Conservation (phyloP, 371 early-diverging fungal genomes). For the Rhizopus stolonifer region DNA sequence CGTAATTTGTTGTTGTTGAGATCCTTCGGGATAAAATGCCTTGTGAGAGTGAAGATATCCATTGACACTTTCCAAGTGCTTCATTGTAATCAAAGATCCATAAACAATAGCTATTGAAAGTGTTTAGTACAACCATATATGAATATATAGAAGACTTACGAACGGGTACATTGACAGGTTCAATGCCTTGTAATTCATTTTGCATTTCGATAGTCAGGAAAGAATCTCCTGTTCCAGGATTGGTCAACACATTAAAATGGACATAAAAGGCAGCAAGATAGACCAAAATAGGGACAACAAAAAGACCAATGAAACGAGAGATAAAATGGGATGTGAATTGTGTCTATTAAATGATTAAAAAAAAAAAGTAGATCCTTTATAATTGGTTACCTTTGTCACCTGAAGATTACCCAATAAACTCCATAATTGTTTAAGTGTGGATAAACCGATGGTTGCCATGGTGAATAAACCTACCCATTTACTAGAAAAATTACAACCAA, state of each 20-base stretch:
- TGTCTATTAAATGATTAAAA: too few relatives aligned
- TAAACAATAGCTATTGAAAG: conserved; percentile 67
- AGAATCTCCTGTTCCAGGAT: conserved; percentile 87
- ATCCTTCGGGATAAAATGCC: conserved; percentile 79
- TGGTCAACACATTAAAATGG: conserved; percentile 77
- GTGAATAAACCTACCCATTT: conserved; percentile 95
- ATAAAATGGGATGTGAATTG: conserved; percentile 62
- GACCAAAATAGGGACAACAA: conserved; percentile 77
- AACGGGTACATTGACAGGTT: conserved; percentile 49
- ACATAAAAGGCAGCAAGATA: conserved; percentile 85
- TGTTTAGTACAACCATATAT: not conserved
- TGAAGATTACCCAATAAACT: conserved; percentile 70
- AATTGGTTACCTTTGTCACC: conserved; percentile 50
- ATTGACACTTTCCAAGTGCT: conserved; percentile 71
- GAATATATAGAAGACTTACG: conserved; percentile 17
- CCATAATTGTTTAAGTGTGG: conserved; percentile 90
- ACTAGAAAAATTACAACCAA: conserved; percentile 69
- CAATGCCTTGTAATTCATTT: conserved; percentile 75
- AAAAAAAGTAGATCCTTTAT: too few relatives aligned
- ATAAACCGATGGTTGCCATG: conserved; percentile 82
- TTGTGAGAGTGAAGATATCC: conserved; percentile 91
- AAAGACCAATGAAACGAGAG: conserved; percentile 73
- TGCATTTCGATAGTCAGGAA: conserved; percentile 92
- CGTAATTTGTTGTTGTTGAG: conserved; percentile 94
- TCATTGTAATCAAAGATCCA: conserved; percentile 74